Base-by-base conservation (phyloP, 495 filamentous ascomycete species). In the Talaromyces adpressus region DNA sequence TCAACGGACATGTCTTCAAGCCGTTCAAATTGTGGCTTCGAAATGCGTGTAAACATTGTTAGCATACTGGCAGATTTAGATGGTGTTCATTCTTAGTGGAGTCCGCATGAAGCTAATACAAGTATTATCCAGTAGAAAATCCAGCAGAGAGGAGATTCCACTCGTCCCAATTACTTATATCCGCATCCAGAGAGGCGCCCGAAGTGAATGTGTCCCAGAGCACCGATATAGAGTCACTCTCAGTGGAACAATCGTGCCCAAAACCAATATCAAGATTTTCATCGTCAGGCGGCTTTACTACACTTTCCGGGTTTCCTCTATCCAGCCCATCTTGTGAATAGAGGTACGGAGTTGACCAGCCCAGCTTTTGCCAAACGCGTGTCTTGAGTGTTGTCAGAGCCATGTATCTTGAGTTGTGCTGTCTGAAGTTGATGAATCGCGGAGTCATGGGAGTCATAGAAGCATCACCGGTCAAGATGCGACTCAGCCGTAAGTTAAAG, bases 361-460 rank as follows among this genome's bases (percentile, higher is more conserved):
- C 54, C 54, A 57, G 25, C 27, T 57, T 57, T 27, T 57, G 54
- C 54, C 54, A 57, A 30, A 57, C 54, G 25, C 54, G 54, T 1
- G 54, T 57, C 54, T 57, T 57, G 20, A 57, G 25, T 25, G 54
- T 57, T 57, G 16, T 57, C 54, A 57, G 25, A 30, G 54, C 54
- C 20, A 57, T 14, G 25, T 57, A 57, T 57, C 54, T 57, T 27
- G 54, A 57, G 54, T 57, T 57, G 25, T 57, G 54, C 54, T 57
- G 54, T 30, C 54, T 57, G 54, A 57, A 11, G 14, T 57, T 27
- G 54, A 27, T 57, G 25, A 57, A 57, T 30, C 25, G 54, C 25
- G 25, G 22, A 3, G 54, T 57, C 54, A 14, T 14, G 54, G 25
- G 25, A n/a, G 30, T 57, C 3, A 30, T 57, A 57, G 54, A 57